A percentile compares a stretch with the other conserved stretches of the same genome.
These are phyloP conservation scores for Acmispon strigosus DNA, from an alignment of 306 rosid genomes.

Conservation along the genomic window DNA sequence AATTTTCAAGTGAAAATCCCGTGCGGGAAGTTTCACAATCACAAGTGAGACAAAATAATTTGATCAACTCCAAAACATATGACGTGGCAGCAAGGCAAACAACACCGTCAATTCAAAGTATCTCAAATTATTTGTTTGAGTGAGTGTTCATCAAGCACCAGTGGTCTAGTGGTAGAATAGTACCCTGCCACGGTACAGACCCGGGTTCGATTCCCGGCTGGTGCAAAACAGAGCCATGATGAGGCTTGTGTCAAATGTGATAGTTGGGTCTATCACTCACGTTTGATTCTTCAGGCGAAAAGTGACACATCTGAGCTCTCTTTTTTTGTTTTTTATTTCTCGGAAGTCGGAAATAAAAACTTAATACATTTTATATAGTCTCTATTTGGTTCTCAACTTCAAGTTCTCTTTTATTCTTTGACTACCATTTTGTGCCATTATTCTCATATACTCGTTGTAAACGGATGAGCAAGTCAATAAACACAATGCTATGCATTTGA, in stretches of 20 bases:
- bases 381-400: neutral
- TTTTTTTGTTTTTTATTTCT: neutral
- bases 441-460: too few species aligned
- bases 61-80: too few species aligned
- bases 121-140: too few species aligned
- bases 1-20: too few species aligned
- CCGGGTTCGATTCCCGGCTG: conserved; percentile 89
- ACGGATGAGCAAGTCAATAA: too few species aligned
- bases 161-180: conserved; percentile 99
- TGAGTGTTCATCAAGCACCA: conserved; percentile 34
- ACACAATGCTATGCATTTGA: too few species aligned
- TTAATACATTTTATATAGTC: too few species aligned
- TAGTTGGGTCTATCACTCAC: neutral
- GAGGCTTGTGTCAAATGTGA: neutral
- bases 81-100: too few species aligned
- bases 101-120: too few species aligned
- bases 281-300: neutral
- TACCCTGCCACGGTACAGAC: conserved; percentile 70
- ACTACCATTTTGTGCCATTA: neutral
- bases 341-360: too few species aligned
- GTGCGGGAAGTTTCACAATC: too few species aligned
- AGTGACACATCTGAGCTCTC: conserved; percentile 6
- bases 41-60: too few species aligned
- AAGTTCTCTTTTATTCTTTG: neutral
- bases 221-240: neutral